phyloP scores from a whole-genome alignment of 140 eudicot species.

The Stevia rebaudiana region DNA sequence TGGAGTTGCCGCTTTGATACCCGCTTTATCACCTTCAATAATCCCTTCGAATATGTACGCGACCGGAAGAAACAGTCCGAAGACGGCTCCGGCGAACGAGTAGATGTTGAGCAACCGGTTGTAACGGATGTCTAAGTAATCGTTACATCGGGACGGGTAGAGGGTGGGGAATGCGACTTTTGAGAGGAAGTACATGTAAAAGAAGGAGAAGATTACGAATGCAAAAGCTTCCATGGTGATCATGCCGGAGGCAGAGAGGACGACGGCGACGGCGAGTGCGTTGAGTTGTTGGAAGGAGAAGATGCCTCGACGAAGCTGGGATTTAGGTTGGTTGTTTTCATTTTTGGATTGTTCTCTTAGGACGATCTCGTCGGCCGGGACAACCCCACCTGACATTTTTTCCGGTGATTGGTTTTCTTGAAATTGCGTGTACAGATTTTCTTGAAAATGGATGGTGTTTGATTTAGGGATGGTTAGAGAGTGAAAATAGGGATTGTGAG shows the following conservation, averaged over 20 bases:
- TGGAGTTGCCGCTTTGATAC: constrained; percentile 75
- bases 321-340: constrained; percentile 8
- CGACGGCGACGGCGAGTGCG: constrained; percentile 47
- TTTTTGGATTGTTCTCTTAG: constrained; percentile 20
- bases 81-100: constrained; percentile 32
- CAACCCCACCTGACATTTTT: constrained; percentile 66
- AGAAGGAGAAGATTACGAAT: constrained; percentile 49
- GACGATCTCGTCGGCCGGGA: constrained; percentile 35
- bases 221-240: constrained; percentile 44
- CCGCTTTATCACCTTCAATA: constrained; percentile 57
- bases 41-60: constrained; percentile 71
- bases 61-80: constrained; percentile 65
- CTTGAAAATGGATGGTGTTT: not conserved
- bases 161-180: constrained; percentile 51
- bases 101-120: constrained; percentile 34
- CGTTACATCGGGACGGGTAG: not conserved
- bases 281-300: constrained; percentile 59
- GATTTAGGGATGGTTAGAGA: constrained; percentile 15
- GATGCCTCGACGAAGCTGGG: constrained; percentile 11
- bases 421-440: not conserved
- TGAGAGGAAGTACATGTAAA: constrained; percentile 67
- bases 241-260: constrained; percentile 77
- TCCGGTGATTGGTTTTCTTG: not conserved
- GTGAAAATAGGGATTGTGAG: constrained; percentile 22
- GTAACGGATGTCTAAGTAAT: not conserved